Percentiles rank a stretch among this genome's conserved stretches.
These are phyloP conservation scores for Cordyceps javanica DNA, from an alignment of 2,329 filamentous ascomycete species.

Conservation along the genomic window DNA sequence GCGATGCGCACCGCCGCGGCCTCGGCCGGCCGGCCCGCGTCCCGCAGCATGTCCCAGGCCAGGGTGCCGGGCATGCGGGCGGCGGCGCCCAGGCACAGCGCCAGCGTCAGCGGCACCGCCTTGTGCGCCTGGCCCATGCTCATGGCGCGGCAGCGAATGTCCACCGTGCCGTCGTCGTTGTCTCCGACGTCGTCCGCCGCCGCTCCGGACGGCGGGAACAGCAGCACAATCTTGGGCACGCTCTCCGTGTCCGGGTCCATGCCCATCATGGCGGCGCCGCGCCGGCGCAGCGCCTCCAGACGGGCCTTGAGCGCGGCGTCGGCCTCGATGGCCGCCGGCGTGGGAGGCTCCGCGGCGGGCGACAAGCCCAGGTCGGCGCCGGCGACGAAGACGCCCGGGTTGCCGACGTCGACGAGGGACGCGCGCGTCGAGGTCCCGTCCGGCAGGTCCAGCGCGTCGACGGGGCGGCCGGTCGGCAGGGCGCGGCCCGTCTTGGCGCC, in stretches of 20 bases:
- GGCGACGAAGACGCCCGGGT: slow-evolving; percentile 57
- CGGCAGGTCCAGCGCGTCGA: slow-evolving; percentile 41
- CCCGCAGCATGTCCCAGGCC: slow-evolving; percentile 18
- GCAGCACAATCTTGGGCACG: slow-evolving; percentile 55
- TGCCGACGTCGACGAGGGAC: slow-evolving; percentile 58
- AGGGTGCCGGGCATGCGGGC: slow-evolving; percentile 40
- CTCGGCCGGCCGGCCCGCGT: neutral
- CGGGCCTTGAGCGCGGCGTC: slow-evolving; percentile 35
- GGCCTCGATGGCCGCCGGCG: slow-evolving; percentile 47
- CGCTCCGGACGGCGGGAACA: slow-evolving; percentile 35
- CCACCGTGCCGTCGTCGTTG: slow-evolving; percentile 16
- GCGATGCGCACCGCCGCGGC: slow-evolving; percentile 32
- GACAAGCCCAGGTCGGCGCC: slow-evolving; percentile 19
- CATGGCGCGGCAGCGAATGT: slow-evolving; percentile 42
- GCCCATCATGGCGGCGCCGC: slow-evolving; percentile 56
- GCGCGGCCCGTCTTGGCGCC: slow-evolving; percentile 55
- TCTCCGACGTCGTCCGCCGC: slow-evolving; percentile 17
- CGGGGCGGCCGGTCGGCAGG: slow-evolving; percentile 43
- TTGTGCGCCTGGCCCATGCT: slow-evolving; percentile 52
- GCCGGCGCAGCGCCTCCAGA: slow-evolving; percentile 50
- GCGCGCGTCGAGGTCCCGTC: slow-evolving; percentile 30
- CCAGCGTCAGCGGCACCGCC: slow-evolving; percentile 50
- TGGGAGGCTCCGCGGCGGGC: slow-evolving; percentile 44
- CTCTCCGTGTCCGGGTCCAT: slow-evolving; percentile 40
- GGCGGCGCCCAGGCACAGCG: slow-evolving; percentile 44